Base-by-base conservation (phyloP, 2,329 filamentous ascomycete species). In the Diplodia mutila region DNA sequence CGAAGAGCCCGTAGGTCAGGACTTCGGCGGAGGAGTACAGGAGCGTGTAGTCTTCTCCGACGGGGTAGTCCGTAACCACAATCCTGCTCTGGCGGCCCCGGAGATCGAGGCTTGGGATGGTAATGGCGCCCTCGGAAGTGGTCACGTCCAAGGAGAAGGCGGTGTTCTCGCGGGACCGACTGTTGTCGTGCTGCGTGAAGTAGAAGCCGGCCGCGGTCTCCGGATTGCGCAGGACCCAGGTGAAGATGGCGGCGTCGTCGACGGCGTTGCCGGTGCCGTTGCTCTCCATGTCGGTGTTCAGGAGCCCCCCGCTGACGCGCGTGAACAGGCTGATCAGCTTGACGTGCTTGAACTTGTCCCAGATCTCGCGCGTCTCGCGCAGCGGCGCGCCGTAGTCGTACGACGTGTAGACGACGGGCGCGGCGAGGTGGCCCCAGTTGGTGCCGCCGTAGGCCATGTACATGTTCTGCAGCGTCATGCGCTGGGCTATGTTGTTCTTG, bases 381-480 rank as follows among this genome's bases (percentile, higher is more conserved):
- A 90, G 86, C 0, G 87, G 87, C 4, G 86, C 85, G 5, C 85
- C 87, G 73, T 90, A 90, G 73, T 90, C 88, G 70, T 90, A 90
- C 37, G 85, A 88, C 3, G 85, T 86, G 1, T 83, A 86, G 34
- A 63, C 59, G 0, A 86, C 83, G 0, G 87, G 86, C 4, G 83
- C 83, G 14, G 86, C 84, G 34, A 88, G 77, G 57, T 84, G 84
- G 5, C 87, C 87, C 87, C 86, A 89, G 69, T 86, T 89, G 0
- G 88, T 90, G 2, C 88, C 88, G 4, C 88, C 88, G 64, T 84
- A 90, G 63, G 88, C 77, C 87, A 90, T 90, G 73, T 90, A 90
- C 1, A 90, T 75, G 34, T 83, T 88, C 66, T 89, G 83, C 0
- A 85, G 86, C 0, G 86, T 87, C 3, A 89, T 83, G 0, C 85